phyloP scores from a whole-genome alignment of 306 rosid genomes.

The Corylus americana region DNA sequence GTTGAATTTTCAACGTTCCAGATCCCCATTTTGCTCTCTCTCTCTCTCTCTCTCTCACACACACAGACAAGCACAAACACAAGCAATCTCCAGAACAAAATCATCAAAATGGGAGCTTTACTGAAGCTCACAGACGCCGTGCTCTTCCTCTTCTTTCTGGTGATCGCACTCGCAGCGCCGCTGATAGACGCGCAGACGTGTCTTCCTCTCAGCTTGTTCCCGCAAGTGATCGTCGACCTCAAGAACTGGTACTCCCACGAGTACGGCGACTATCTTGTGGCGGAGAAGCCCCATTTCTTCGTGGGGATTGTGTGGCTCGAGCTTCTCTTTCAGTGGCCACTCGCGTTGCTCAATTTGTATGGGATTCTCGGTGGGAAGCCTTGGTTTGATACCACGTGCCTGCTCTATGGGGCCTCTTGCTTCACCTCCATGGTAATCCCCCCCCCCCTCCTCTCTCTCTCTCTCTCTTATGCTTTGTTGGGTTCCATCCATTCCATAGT shows the following conservation, averaged over 20 bases:
- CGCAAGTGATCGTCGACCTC: slow-evolving; percentile 42
- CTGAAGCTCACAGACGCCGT: slow-evolving; percentile 52
- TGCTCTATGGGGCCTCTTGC: slow-evolving; percentile 65
- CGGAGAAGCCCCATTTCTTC: slow-evolving; percentile 63
- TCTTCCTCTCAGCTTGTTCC: slow-evolving; percentile 48
- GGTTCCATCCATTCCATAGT: background rate
- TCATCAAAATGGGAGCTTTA: slow-evolving; percentile 41
- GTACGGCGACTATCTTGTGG: slow-evolving; percentile 55
- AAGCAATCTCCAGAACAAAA: background rate
- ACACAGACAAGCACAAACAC: background rate
- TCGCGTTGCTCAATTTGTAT: slow-evolving; percentile 55
- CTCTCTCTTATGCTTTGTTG: background rate
- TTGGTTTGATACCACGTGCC: slow-evolving; percentile 80
- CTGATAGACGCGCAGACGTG: slow-evolving; percentile 56
- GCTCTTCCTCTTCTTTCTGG: slow-evolving; percentile 51
- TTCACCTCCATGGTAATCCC: slow-evolving; percentile 62
- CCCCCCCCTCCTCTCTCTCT: background rate
- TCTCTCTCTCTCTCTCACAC: background rate
- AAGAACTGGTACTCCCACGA: slow-evolving; percentile 45
- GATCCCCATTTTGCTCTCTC: slow-evolving; percentile 36
- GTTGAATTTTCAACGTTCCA: slow-evolving; percentile 9
- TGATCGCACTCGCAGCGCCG: slow-evolving; percentile 48
- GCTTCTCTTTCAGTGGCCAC: slow-evolving; percentile 80
- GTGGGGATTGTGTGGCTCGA: slow-evolving; percentile 70
- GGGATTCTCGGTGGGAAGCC: slow-evolving; percentile 49